Conservation (phyloP, 2,329 filamentous ascomycete genomes). For the Furcasterigmium sp. region DNA sequence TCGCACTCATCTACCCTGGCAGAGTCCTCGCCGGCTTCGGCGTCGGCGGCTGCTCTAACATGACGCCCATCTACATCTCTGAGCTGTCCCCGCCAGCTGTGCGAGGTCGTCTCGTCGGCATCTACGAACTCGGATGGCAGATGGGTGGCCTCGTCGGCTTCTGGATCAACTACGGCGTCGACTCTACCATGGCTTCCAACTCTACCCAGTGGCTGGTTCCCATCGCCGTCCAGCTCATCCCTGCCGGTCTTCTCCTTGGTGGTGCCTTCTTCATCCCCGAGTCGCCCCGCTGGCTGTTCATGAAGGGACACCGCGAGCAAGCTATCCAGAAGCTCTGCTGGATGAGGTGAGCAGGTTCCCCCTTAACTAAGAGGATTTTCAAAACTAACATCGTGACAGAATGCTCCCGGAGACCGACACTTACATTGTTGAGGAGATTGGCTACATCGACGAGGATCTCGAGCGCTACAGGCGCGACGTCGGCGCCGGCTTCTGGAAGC, state of each 20-base stretch:
- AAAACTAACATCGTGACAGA: conserved; percentile 40
- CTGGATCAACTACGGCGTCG: conserved; percentile 58
- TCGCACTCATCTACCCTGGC: conserved; percentile 59
- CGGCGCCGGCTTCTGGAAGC: conserved; percentile 70
- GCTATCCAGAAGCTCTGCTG: conserved; percentile 56
- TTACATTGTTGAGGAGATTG: conserved; percentile 71
- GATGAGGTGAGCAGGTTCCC: conserved; percentile 33
- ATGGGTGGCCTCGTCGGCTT: conserved; percentile 54
- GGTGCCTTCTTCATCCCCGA: conserved; percentile 58
- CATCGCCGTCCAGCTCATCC: conserved; percentile 62
- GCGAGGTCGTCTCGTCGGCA: conserved; percentile 58
- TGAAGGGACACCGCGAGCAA: conserved; percentile 53
- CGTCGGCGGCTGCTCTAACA: conserved; percentile 57
- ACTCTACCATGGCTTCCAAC: conserved; percentile 38
- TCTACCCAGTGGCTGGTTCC: conserved; percentile 59
- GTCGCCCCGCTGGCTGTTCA: conserved; percentile 66
- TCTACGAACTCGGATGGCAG: conserved; percentile 64
- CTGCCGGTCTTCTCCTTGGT: conserved; percentile 55
- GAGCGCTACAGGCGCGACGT: conserved; percentile 58
- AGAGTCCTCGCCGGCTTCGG: conserved; percentile 60
- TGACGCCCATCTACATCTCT: conserved; percentile 59
- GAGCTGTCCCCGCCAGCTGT: conserved; percentile 58
- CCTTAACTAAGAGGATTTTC: no score
- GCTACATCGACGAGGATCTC: conserved; percentile 64
- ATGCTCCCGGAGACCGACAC: conserved; percentile 43